Conservation (phyloP, 2,329 filamentous ascomycete genomes). For the Geosmithia morbida region DNA sequence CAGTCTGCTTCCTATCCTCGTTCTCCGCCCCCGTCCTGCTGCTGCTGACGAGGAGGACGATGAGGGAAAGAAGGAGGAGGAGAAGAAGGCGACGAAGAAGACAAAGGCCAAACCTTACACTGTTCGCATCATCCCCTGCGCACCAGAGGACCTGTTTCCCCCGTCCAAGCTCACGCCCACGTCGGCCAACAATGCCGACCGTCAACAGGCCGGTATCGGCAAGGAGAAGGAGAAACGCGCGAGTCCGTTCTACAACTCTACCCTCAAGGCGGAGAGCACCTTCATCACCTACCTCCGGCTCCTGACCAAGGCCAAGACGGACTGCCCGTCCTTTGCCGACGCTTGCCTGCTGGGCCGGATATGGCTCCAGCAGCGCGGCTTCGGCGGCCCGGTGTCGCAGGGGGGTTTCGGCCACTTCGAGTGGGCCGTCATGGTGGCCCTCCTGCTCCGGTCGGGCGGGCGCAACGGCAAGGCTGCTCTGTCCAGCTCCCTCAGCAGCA, state of each 20-base stretch:
- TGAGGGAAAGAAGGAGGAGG: constrained; percentile 9
- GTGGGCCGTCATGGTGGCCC: constrained; percentile 67
- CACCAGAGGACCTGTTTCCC: constrained; percentile 55
- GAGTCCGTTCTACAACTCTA: constrained; percentile 83
- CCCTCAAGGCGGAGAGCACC: constrained; percentile 63
- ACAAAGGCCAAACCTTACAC: constrained; percentile 27
- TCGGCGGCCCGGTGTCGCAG: constrained; percentile 50
- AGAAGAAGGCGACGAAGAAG: constrained; percentile 1
- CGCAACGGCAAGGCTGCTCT: constrained; percentile 57
- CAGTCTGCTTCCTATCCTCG: constrained; percentile 55
- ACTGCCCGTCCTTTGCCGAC: constrained; percentile 62
- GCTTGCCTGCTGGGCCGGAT: constrained; percentile 74
- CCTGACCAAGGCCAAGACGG: constrained; percentile 53
- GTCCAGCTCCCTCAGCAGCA: constrained; percentile 71
- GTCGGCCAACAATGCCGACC: constrained; percentile 50
- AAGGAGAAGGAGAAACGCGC: constrained; percentile 24
- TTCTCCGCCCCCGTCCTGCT: constrained; percentile 19
- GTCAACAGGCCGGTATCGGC: too few species aligned
- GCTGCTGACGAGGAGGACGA: constrained; percentile 6
- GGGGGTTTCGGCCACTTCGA: constrained; percentile 93
- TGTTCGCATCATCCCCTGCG: constrained; percentile 66
- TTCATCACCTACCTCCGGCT: constrained; percentile 63
- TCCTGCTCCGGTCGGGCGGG: constrained; percentile 67
- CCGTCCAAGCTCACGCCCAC: constrained; percentile 54
- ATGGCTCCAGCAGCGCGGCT: constrained; percentile 82